phyloP scores from a whole-genome alignment of 163 green algal species.

The Scenedesmus sp. region DNA sequence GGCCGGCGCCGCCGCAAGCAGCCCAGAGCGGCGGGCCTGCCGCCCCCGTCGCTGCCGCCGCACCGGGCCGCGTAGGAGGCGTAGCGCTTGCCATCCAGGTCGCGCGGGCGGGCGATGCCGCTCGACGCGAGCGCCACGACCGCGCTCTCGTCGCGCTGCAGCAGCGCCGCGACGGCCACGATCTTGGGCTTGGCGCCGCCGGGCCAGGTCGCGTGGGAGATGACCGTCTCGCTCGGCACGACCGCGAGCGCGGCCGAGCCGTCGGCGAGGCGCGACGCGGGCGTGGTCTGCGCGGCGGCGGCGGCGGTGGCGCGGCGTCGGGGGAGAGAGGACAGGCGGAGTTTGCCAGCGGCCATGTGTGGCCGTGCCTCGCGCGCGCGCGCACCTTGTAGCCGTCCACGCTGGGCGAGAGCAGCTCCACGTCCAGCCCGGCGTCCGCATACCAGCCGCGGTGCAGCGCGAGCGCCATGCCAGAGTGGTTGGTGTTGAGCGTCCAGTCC shows the following conservation, averaged over 20 bases:
- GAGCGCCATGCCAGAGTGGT: constrained; percentile 52
- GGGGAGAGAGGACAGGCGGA: too few relatives aligned
- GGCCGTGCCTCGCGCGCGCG: too few relatives aligned
- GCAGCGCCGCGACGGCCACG: constrained; percentile 54
- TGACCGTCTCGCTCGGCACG: constrained; percentile 69
- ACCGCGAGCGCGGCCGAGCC: constrained; percentile 68
- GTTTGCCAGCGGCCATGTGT: too few relatives aligned
- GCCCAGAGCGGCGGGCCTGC: too few relatives aligned
- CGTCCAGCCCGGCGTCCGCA: constrained; percentile 64
- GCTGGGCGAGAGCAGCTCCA: constrained; percentile 54
- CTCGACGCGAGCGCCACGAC: constrained; percentile 80
- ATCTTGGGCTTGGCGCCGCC: constrained; percentile 61
- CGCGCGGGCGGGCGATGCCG: constrained; percentile 71
- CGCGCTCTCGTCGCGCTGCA: constrained; percentile 57
- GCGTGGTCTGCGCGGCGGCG: too few relatives aligned
- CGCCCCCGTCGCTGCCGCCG: too few relatives aligned
- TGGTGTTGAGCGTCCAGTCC: constrained; percentile 88
- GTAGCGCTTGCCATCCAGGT: constrained; percentile 80
- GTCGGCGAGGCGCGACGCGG: constrained; percentile 61
- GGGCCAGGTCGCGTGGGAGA: constrained; percentile 58
- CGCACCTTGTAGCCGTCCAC: constrained; percentile 75
- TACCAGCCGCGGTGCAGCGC: constrained; percentile 60
- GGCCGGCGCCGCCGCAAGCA: too few relatives aligned
- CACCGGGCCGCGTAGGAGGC: constrained; percentile 31
- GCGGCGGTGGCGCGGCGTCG: too few relatives aligned